Evolutionary conservation across 148 eudicot species (phyloP).

Genomic region (Salicornia ramosissima): DNA sequence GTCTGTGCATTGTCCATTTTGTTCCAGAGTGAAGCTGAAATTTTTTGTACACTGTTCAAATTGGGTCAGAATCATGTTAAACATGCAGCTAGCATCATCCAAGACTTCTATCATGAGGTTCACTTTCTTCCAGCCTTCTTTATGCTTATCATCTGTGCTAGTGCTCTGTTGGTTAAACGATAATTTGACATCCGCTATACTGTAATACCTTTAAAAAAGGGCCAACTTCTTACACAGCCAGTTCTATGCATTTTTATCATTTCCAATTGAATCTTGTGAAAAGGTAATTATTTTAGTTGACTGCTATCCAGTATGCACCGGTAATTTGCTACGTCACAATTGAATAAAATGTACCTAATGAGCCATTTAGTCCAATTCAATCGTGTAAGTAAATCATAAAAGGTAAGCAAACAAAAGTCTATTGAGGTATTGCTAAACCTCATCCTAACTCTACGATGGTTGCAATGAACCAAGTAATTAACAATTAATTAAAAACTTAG

Average conservation of each 20-base stretch:
- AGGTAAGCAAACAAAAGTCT: too few relatives aligned
- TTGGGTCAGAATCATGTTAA: conserved; percentile 61
- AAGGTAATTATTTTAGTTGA: neutral
- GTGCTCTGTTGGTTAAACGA: too few relatives aligned
- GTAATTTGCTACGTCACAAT: neutral
- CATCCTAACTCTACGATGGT: too few relatives aligned
- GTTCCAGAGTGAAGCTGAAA: conserved; percentile 71
- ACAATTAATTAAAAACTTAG: too few relatives aligned
- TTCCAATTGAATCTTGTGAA: neutral
- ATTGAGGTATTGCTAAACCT: too few relatives aligned
- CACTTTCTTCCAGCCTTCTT: conserved; percentile 7
- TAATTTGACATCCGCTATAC: too few relatives aligned
- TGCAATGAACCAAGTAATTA: too few relatives aligned
- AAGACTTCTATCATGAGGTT: conserved; percentile 52
- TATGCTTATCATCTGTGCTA: neutral
- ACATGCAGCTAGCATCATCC: conserved; percentile 41
- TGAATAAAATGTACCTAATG: too few relatives aligned
- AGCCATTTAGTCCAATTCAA: too few relatives aligned
- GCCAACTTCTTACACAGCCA: too few relatives aligned
- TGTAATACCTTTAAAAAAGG: too few relatives aligned
- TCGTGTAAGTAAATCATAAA: too few relatives aligned
- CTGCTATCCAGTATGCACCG: neutral
- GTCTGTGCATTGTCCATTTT: conserved; percentile 3
- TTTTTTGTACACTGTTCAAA: conserved; percentile 42
- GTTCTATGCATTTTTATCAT: neutral